Conservation (phyloP, 768 basidiomycete species). For the Gyrodon lividus region DNA sequence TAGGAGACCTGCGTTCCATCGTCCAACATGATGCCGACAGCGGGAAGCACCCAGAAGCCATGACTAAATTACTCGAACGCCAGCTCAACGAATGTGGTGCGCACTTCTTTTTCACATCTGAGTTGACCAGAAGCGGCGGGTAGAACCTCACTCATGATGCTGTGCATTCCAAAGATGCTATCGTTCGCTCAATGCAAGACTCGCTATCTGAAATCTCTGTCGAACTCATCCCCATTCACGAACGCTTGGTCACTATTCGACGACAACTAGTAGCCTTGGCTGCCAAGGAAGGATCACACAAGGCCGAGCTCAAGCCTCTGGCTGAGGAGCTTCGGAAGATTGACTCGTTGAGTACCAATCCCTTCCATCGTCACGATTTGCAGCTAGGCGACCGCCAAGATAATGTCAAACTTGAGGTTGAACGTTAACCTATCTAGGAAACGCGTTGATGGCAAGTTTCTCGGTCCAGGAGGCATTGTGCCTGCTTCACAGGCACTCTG, state of each 20-base stretch:
- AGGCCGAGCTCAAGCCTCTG: slow-evolving; percentile 84
- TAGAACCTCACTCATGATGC: neutral
- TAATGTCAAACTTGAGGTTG: slow-evolving; percentile 1
- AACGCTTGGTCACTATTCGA: slow-evolving; percentile 82
- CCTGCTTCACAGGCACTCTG: slow-evolving; percentile 91
- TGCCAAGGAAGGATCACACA: slow-evolving; percentile 81
- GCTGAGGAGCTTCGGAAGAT: slow-evolving; percentile 93
- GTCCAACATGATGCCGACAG: slow-evolving; percentile 79
- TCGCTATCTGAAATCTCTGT: slow-evolving; percentile 84
- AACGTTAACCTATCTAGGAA: slow-evolving; percentile 46
- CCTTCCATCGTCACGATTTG: slow-evolving; percentile 16
- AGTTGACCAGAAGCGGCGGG: neutral
- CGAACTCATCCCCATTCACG: slow-evolving; percentile 89
- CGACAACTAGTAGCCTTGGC: slow-evolving; percentile 87
- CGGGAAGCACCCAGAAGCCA: slow-evolving; percentile 79
- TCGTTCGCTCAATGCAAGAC: slow-evolving; percentile 76
- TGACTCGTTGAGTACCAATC: slow-evolving; percentile 80
- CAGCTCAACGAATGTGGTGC: slow-evolving; percentile 91
- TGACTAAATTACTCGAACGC: slow-evolving; percentile 85
- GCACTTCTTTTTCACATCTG: slow-evolving; percentile 31
- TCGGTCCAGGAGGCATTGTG: slow-evolving; percentile 86
- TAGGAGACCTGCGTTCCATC: slow-evolving; percentile 81
- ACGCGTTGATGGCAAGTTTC: slow-evolving; percentile 94
- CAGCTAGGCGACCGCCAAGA: slow-evolving; percentile 19
- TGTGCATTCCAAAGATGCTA: slow-evolving; percentile 51